A percentile compares a stretch with the other conserved stretches of the same genome.
Conservation (phyloP, 257 asterid genomes). For the Solanum peruvianum region DNA sequence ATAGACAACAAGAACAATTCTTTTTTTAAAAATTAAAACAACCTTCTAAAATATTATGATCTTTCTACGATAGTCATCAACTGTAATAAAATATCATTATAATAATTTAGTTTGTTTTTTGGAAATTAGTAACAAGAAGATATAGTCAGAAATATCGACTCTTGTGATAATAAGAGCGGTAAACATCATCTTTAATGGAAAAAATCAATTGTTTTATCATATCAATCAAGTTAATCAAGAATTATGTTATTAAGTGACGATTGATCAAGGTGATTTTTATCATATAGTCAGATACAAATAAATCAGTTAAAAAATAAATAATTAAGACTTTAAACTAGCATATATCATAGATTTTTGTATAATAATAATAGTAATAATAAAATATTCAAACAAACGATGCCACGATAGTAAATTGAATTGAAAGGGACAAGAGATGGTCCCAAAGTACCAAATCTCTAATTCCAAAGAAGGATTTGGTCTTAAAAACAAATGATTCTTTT, state of each 20-base stretch:
- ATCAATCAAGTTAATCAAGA: background rate
- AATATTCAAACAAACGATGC: background rate
- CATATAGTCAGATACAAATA: too few species aligned
- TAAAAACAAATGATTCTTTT: conserved; percentile 4
- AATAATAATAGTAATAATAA: background rate
- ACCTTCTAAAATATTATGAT: background rate
- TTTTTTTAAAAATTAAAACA: background rate
- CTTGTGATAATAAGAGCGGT: background rate
- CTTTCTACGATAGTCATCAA: background rate
- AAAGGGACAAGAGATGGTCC: background rate
- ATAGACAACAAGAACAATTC: background rate
- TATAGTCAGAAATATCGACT: too few species aligned
- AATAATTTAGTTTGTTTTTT: background rate
- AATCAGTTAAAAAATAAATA: too few species aligned
- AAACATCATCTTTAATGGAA: too few species aligned
- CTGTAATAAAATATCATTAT: background rate
- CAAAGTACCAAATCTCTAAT: conserved; percentile 18
- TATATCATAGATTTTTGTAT: background rate
- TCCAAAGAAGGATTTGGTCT: conserved; percentile 36
- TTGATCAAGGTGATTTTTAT: too few species aligned
- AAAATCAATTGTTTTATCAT: background rate
- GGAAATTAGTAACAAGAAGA: background rate
- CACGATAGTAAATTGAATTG: background rate
- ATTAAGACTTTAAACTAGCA: accelerated
- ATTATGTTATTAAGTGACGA: too few species aligned